Percentiles rank a stretch among this genome's conserved stretches.
Conservation (phyloP, 768 basidiomycete species). For the Boletus pseudopeckii region DNA sequence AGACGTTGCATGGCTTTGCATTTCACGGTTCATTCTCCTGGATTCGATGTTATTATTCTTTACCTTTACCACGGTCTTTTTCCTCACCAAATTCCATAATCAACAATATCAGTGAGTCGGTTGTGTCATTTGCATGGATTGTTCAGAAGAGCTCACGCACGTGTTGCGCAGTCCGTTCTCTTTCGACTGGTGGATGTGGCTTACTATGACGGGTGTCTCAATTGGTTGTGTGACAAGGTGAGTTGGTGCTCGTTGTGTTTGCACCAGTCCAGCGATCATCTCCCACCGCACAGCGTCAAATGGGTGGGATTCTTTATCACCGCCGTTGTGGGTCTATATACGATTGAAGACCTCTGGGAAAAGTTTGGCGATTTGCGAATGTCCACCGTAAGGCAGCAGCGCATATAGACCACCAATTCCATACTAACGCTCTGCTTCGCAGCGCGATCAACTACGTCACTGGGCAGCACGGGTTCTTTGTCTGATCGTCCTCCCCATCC, state of each 20-base stretch:
- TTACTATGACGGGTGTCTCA: constrained; percentile 86
- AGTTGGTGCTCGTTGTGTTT: constrained; percentile 5
- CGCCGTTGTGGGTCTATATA: constrained; percentile 91
- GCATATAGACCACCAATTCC: constrained; percentile 2
- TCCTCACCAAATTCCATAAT: constrained; percentile 94
- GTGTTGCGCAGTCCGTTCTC: constrained; percentile 69
- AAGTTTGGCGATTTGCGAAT: constrained; percentile 96
- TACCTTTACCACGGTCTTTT: constrained; percentile 95
- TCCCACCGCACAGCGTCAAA: constrained; percentile 64
- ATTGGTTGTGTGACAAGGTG: constrained; percentile 95
- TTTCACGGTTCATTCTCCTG: constrained; percentile 94
- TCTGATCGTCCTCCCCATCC: constrained; percentile 84
- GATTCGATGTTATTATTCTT: constrained; percentile 99
- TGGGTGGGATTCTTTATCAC: constrained; percentile 96
- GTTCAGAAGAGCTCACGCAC: constrained; percentile 1
- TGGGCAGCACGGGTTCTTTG: constrained; percentile 86
- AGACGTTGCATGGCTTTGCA: constrained; percentile 97
- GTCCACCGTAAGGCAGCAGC: constrained; percentile 63
- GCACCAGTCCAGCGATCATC: not conserved
- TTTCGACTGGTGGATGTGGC: constrained; percentile 97
- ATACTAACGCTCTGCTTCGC: constrained; percentile 4
- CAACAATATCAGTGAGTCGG: constrained; percentile 83
- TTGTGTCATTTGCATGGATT: not conserved
- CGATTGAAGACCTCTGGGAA: constrained; percentile 96
- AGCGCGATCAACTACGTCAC: constrained; percentile 87